phyloP scores from a whole-genome alignment of 2,329 filamentous ascomycete genomes.

The Emmonsiellopsis sp. region DNA sequence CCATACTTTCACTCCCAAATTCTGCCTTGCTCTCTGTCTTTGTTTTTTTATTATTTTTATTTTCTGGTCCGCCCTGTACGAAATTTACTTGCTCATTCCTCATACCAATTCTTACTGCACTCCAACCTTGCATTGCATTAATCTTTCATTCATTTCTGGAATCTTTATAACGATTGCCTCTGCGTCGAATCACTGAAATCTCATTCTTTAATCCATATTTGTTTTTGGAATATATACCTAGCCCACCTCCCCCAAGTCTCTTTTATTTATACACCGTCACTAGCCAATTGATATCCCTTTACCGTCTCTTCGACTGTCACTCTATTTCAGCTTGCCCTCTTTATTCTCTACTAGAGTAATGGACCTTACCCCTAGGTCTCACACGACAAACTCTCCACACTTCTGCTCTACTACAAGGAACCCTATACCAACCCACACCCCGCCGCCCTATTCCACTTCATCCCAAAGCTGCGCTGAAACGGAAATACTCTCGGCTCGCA shows the following conservation, averaged over 20 bases:
- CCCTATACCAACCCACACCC: constrained; percentile 8
- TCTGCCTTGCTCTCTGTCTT: constrained; percentile 6
- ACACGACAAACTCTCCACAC: constrained; percentile 13
- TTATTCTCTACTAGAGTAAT: constrained; percentile 10
- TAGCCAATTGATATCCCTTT: constrained; percentile 3
- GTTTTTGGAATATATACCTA: neutral
- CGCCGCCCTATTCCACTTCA: constrained; percentile 18
- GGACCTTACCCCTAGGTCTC: constrained; percentile 17
- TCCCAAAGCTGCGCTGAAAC: constrained; percentile 10
- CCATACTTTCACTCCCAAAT: neutral
- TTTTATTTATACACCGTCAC: neutral
- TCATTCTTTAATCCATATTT: neutral
- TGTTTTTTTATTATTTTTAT: neutral
- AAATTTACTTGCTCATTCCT: neutral
- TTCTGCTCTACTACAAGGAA: constrained; percentile 8
- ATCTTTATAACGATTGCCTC: neutral
- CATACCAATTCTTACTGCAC: neutral
- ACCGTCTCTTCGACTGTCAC: no score
- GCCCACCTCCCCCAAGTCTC: neutral
- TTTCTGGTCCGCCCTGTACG: neutral
- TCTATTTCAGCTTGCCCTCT: no score
- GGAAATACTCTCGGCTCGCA: constrained; percentile 8
- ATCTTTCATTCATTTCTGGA: neutral
- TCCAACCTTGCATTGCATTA: constrained; percentile 1
- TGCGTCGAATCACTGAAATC: neutral